Evolutionary conservation across 176 grass and related monocot genomes (phyloP), one percentile per base, ranked within the genome.

Genomic region (Lolium multiflorum): DNA sequence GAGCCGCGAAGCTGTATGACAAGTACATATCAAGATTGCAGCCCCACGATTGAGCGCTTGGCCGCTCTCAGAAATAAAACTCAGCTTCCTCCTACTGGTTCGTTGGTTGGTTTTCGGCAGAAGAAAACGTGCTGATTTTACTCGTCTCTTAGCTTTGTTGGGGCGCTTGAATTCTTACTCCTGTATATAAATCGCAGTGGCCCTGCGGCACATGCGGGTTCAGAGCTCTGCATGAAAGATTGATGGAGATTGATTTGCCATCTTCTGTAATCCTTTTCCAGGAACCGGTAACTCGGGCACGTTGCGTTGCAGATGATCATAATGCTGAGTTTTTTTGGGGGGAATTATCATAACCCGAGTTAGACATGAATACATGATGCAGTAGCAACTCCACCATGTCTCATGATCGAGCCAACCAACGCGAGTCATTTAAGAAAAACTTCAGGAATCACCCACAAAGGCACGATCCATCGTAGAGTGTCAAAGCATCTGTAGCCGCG

Each of bases 1-100:
- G 71, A 31, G 90, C 90, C 11, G 93, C 90, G 0, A 87, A 88
- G 83, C 37, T 95, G 15, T 95, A 95, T 7, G 93, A 95, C 86
- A 88, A 92, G 49, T 95, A 95, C 69, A 92, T 95, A 49, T 75
- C 88, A 35, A 86, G 88, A 77, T 8, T 92, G 71, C 73, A 83
- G 57, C 79, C 80, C 22, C 26, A 14, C 3, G 86, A 95, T 17
- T 90, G 18, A 83, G 9, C 7, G 8, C 31, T 46, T 13, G 16
- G 8, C 3, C 73, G 9, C 81, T 38, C 1, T 28, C 46, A 0
- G 22, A 4, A n/a, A 52, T 18, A 11, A 56, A 68, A 35, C 31
- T 2, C 2, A 35, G 31, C 31, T 35, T 44, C 76, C 51, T 86
- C 12, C 28, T 14, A 13, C 60, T 12, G 13, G 12, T 14, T 64